Conservation (phyloP, 1,139 yeast species). For the Hanseniaspora sp. region DNA sequence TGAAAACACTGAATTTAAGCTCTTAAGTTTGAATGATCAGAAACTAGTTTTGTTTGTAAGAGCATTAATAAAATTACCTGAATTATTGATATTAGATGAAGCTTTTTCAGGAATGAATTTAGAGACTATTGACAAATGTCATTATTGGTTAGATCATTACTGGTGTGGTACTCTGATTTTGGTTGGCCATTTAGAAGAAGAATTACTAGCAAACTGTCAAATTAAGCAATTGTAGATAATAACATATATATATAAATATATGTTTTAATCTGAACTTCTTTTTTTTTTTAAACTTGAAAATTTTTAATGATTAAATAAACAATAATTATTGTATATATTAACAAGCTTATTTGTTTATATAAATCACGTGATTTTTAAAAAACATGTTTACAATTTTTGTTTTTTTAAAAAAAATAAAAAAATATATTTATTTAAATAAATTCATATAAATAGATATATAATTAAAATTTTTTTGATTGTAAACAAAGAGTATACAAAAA, state of each 20-base stretch:
- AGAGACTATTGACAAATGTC: conserved; percentile 52
- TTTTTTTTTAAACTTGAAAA: neutral
- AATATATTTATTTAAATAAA: too few relatives aligned
- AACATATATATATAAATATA: conserved; percentile 20
- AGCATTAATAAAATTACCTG: conserved; percentile 66
- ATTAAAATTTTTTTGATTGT: too few relatives aligned
- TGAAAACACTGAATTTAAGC: conserved; percentile 36
- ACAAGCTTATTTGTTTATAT: neutral
- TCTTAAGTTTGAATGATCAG: conserved; percentile 60
- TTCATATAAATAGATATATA: too few relatives aligned
- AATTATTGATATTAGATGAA: conserved; percentile 73
- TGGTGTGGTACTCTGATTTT: conserved; percentile 62
- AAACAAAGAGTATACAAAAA: too few relatives aligned
- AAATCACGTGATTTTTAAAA: neutral
- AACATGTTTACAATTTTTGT: neutral
- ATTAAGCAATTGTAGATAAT: neutral
- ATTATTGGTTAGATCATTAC: conserved; percentile 42
- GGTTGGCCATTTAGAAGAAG: conserved; percentile 63
- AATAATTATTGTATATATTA: too few relatives aligned
- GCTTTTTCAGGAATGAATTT: conserved; percentile 88
- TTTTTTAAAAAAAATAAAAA: too few relatives aligned
- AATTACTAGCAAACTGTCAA: conserved; percentile 48
- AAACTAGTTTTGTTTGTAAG: conserved; percentile 66
- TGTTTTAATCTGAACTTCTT: too few relatives aligned
- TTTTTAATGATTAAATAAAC: neutral